A percentile compares a stretch with the other conserved stretches of the same genome.
Conservation (phyloP, 1,284 basidiomycete genomes). For the Kwoniella shivajii region DNA sequence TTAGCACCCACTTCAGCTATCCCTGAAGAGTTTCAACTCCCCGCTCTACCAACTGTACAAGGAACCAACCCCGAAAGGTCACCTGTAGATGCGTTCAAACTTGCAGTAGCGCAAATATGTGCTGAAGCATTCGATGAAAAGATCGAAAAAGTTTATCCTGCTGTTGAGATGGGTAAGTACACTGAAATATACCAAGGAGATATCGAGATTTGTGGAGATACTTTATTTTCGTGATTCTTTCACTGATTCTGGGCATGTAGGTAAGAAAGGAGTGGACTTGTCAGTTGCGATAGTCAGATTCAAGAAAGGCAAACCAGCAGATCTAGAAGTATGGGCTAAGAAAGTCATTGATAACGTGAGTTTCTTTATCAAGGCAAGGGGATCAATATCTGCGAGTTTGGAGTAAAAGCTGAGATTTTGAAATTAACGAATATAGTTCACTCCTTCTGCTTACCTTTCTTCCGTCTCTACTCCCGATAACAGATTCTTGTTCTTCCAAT, state of each 20-base stretch:
- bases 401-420: not conserved
- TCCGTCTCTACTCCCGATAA: slow-evolving; percentile 56
- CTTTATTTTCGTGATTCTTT: no score
- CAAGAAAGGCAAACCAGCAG: slow-evolving; percentile 74
- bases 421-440: slow-evolving; percentile 60
- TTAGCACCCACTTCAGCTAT: slow-evolving; percentile 10
- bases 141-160: slow-evolving; percentile 74
- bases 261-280: slow-evolving; percentile 90
- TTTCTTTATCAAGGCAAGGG: no score
- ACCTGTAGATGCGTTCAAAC: slow-evolving; percentile 80
- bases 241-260: slow-evolving; percentile 38
- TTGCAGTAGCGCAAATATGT: slow-evolving; percentile 77
- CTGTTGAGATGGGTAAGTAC: slow-evolving; percentile 69
- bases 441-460: slow-evolving; percentile 58
- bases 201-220: no score
- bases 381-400: no score
- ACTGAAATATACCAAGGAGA: no score
- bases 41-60: slow-evolving; percentile 56
- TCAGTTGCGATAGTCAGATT: slow-evolving; percentile 90
- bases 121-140: slow-evolving; percentile 69
- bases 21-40: slow-evolving; percentile 36
- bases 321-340: slow-evolving; percentile 69
- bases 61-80: slow-evolving; percentile 72
- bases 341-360: slow-evolving; percentile 74
- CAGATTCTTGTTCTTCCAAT: slow-evolving; percentile 83